Percentiles rank a stretch among this genome's conserved stretches.
Conservation (phyloP, 1,284 basidiomycete genomes). For the Ceratobasidium sp. region DNA sequence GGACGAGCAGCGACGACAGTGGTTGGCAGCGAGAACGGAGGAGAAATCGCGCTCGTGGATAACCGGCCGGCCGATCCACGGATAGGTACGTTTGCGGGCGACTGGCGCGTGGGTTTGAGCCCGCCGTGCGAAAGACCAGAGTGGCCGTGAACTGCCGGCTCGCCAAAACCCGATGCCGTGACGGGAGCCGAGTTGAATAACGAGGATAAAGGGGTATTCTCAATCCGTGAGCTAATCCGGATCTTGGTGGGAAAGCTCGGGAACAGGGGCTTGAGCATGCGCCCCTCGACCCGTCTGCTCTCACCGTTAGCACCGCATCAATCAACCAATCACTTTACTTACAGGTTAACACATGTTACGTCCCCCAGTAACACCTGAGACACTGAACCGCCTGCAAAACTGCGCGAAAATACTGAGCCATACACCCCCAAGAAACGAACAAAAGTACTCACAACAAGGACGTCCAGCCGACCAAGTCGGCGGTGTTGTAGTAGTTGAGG, state of each 20-base stretch:
- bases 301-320: neutral
- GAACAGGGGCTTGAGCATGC: neutral
- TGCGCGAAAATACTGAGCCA: neutral
- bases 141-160: neutral
- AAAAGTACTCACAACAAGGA: neutral
- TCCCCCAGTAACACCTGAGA: neutral
- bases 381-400: neutral
- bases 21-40: neutral
- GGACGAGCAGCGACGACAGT: neutral
- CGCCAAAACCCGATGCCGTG: neutral
- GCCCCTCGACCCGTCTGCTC: neutral
- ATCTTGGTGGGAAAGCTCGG: no score
- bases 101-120: neutral
- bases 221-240: neutral
- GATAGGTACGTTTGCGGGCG: neutral
- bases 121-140: neutral
- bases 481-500: neutral
- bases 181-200: neutral
- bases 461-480: neutral
- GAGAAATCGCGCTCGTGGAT: neutral
- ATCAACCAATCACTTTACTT: neutral
- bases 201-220: neutral
- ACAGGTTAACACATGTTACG: neutral
- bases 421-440: neutral
- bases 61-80: neutral